Evolutionary conservation across 371 early-diverging fungal species (phyloP).

Genomic region (Mucor irregularis): DNA sequence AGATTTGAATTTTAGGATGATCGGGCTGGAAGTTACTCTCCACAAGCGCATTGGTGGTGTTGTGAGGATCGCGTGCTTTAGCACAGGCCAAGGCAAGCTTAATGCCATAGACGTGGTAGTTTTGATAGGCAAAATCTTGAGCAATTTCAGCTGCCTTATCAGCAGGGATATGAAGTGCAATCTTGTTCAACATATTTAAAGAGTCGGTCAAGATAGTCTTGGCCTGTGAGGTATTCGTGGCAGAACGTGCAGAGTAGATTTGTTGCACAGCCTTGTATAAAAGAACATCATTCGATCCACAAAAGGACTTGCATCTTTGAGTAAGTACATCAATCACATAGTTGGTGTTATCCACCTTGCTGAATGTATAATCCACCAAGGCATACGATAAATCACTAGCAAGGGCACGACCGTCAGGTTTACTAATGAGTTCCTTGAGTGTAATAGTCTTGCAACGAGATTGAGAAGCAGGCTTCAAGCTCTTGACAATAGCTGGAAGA

Average conservation of each 20-base stretch:
- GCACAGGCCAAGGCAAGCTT: constrained; percentile 71
- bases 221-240: constrained; percentile 45
- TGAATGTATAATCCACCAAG: constrained; percentile 12
- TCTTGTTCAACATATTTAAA: constrained; percentile 48
- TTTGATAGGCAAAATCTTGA: constrained; percentile 19
- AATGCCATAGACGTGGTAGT: constrained; percentile 32
- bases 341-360: not conserved
- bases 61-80: constrained; percentile 58
- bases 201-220: constrained; percentile 57
- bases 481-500: constrained; percentile 5
- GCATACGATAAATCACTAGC: constrained; percentile 9
- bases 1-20: constrained; percentile 31
- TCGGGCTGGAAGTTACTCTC: constrained; percentile 38
- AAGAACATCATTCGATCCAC: constrained; percentile 46
- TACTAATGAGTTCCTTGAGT: constrained; percentile 10
- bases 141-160: constrained; percentile 32
- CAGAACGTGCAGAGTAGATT: constrained; percentile 29
- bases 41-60: constrained; percentile 45
- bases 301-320: constrained; percentile 73
- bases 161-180: constrained; percentile 28
- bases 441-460: not conserved
- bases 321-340: constrained; percentile 47
- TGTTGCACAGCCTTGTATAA: constrained; percentile 57
- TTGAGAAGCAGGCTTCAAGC: constrained; percentile 1
- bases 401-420: constrained; percentile 12